These are phyloP conservation scores for Gossypium gossypioides DNA, from an alignment of 441 rosid genomes.

Conservation along the genomic window DNA sequence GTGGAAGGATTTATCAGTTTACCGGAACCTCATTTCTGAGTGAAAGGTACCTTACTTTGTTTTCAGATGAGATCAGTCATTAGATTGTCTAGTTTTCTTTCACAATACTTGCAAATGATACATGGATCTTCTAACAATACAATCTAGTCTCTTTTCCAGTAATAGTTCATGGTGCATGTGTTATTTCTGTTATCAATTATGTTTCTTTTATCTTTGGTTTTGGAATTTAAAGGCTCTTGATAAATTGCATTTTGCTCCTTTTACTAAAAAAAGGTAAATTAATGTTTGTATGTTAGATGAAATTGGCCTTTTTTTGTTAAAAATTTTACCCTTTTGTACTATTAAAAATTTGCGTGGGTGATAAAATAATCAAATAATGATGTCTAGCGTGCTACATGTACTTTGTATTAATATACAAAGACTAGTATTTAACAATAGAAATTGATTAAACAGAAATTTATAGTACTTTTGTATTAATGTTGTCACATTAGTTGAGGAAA, in stretches of 20 bases:
- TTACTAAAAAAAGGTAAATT: no score
- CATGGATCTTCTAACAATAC: slow-evolving; percentile 2
- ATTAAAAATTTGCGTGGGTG: no score
- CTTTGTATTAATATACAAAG: no score
- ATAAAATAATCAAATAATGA: no score
- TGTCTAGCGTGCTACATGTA: no score
- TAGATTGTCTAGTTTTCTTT: not conserved
- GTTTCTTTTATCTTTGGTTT: not conserved
- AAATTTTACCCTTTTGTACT: no score
- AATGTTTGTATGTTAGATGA: no score
- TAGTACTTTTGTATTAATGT: not conserved
- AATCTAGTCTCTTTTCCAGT: not conserved
- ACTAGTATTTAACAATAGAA: no score
- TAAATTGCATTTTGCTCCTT: no score
- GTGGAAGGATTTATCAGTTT: slow-evolving; percentile 22
- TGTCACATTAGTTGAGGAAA: not conserved
- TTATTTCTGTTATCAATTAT: not conserved
- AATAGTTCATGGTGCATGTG: not conserved
- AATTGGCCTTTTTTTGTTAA: no score
- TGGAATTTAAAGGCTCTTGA: not conserved
- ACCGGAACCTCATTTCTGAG: slow-evolving; percentile 1
- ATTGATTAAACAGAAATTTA: no score
- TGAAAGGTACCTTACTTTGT: not conserved
- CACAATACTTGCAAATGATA: not conserved
- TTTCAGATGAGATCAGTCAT: slow-evolving; percentile 1